Conservation (phyloP, 768 basidiomycete genomes). For the Lactarius hatsudake region DNA sequence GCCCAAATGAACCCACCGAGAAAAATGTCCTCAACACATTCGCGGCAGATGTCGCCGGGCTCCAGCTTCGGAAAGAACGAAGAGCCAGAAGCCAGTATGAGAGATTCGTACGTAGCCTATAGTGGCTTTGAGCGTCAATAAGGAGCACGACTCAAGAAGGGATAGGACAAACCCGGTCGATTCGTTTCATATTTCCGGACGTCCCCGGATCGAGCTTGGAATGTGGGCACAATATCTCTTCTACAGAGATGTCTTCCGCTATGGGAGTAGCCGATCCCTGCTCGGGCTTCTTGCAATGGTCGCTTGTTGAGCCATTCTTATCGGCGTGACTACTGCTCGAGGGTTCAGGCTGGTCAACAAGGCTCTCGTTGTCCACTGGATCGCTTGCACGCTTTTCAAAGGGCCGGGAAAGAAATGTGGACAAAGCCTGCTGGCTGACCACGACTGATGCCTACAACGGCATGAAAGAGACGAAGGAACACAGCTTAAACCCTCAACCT, state of each 20-base stretch:
- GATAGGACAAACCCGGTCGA: constrained; percentile 47
- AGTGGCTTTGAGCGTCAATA: constrained; percentile 10
- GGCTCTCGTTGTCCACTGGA: neutral
- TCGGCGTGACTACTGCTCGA: neutral
- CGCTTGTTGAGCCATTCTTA: constrained; percentile 4
- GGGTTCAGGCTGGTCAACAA: neutral
- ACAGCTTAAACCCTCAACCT: constrained; percentile 15
- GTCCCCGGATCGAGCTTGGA: constrained; percentile 58
- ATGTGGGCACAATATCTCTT: constrained; percentile 62
- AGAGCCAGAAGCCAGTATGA: constrained; percentile 37
- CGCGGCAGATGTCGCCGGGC: constrained; percentile 54
- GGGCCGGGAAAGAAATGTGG: constrained; percentile 37
- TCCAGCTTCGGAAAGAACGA: constrained; percentile 47
- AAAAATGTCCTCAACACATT: constrained; percentile 58
- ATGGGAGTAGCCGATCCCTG: constrained; percentile 33
- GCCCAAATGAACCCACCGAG: constrained; percentile 42
- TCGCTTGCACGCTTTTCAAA: neutral
- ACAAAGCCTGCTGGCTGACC: constrained; percentile 57
- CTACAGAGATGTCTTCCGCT: constrained; percentile 37
- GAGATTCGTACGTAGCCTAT: constrained; percentile 47
- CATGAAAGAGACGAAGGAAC: neutral
- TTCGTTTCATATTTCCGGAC: constrained; percentile 62
- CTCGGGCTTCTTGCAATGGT: neutral
- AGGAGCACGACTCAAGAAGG: neutral
- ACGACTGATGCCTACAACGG: constrained; percentile 52